A percentile compares a stretch with the other conserved stretches of the same genome.
Evolutionary conservation across 768 basidiomycete genomes (phyloP).

Genomic region (Collybiopsis confluens): DNA sequence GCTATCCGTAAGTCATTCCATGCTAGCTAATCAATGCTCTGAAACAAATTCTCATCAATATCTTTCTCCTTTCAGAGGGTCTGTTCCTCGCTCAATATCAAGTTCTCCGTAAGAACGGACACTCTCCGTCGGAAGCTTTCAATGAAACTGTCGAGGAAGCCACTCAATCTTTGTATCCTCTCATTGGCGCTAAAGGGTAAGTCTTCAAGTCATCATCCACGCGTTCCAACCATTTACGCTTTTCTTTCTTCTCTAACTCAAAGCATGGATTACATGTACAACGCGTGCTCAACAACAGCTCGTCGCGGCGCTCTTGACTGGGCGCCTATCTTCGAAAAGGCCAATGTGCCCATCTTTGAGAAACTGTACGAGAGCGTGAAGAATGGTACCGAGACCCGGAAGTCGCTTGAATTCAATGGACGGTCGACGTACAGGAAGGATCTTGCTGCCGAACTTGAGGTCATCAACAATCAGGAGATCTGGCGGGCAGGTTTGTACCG

Average conservation of each 20-base stretch:
- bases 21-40: not conserved
- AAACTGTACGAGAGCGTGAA: conserved; percentile 45
- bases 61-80: conserved; percentile 58
- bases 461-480: conserved; percentile 98
- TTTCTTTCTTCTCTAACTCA: conserved; percentile 3
- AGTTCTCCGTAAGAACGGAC: conserved; percentile 93
- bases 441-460: conserved; percentile 85
- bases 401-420: conserved; percentile 94
- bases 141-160: conserved; percentile 99
- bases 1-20: conserved; percentile 69
- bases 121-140: conserved; percentile 97
- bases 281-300: conserved; percentile 98
- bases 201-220: conserved; percentile 17
- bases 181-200: conserved; percentile 92
- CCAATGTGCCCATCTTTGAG: conserved; percentile 94
- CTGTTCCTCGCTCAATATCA: conserved; percentile 99
- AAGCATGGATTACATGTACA: conserved; percentile 99
- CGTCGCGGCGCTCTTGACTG: conserved; percentile 99
- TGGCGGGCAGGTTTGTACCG: conserved; percentile 81
- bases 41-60: not conserved
- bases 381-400: conserved; percentile 96
- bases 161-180: conserved; percentile 96
- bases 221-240: not conserved
- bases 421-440: conserved; percentile 90
- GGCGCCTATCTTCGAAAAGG: conserved; percentile 94